A percentile compares a stretch with the other conserved stretches of the same genome.
These are phyloP conservation scores for Neurospora sp. DNA, from an alignment of 495 filamentous ascomycete genomes.

Conservation along the genomic window DNA sequence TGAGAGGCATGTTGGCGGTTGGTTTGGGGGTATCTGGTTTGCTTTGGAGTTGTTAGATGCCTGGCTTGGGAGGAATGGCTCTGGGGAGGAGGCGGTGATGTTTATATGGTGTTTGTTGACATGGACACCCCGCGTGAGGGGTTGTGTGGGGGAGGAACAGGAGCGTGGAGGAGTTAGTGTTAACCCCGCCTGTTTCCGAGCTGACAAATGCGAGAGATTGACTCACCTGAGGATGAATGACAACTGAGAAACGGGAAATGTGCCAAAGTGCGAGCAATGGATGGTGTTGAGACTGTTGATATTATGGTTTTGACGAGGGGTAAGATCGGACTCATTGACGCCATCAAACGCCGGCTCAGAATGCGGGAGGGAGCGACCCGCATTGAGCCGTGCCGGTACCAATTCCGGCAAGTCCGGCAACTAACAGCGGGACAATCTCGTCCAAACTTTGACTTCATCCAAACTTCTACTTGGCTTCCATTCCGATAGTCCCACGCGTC, in stretches of 20 bases:
- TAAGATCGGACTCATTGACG: background rate
- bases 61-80: too few species aligned
- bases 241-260: too few species aligned
- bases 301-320: background rate
- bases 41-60: background rate
- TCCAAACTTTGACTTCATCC: background rate
- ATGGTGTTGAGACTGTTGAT: background rate
- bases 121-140: background rate
- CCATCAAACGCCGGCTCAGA: background rate
- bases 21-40: background rate
- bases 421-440: background rate
- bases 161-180: background rate
- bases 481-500: background rate
- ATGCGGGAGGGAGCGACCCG: background rate
- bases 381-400: background rate
- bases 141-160: background rate
- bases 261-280: too few species aligned
- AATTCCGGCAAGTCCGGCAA: background rate
- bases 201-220: background rate
- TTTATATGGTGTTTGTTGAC: background rate
- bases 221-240: background rate
- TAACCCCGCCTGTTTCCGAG: background rate
- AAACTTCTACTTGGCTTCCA: background rate
- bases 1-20: conserved; percentile 32
- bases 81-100: background rate